These are phyloP conservation scores for Zychaea mexicana DNA, from an alignment of 371 early-diverging fungal species.

Conservation along the genomic window DNA sequence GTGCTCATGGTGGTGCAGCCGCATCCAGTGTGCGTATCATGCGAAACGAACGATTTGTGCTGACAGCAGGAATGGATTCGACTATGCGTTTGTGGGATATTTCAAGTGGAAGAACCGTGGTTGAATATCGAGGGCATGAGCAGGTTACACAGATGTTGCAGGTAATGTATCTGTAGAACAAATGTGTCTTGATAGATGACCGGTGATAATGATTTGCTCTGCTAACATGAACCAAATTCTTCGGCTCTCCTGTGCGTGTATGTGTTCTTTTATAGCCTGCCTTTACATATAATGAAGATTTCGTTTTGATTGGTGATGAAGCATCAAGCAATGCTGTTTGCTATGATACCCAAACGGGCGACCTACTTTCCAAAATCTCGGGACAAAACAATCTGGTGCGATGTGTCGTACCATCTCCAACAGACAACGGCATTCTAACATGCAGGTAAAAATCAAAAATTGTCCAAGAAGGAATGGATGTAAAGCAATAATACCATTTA, in stretches of 20 bases:
- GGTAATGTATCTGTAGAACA: no score
- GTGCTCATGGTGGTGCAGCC: conserved; percentile 78
- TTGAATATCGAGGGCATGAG: conserved; percentile 71
- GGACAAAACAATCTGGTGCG: conserved; percentile 52
- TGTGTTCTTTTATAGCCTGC: conserved; percentile 48
- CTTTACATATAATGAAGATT: conserved; percentile 78
- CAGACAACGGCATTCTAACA: conserved; percentile 48
- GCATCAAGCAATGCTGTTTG: conserved; percentile 57
- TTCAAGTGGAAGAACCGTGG: conserved; percentile 64
- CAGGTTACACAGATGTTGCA: conserved; percentile 49
- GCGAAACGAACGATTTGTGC: conserved; percentile 71
- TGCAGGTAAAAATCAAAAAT: conserved; percentile 40
- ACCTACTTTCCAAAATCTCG: conserved; percentile 46
- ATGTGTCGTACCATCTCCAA: conserved; percentile 47
- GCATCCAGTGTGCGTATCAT: conserved; percentile 78
- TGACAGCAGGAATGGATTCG: conserved; percentile 83
- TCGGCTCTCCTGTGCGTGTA: no score
- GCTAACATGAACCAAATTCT: neutral
- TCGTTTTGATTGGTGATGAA: conserved; percentile 80
- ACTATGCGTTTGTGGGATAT: conserved; percentile 83
- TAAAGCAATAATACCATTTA: neutral
- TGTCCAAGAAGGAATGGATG: neutral
- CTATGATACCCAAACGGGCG: conserved; percentile 71
- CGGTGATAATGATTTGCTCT: neutral
- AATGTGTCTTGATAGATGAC: neutral